Base-by-base conservation (phyloP, 1,284 basidiomycete genomes). In the Malassezia nana region DNA sequence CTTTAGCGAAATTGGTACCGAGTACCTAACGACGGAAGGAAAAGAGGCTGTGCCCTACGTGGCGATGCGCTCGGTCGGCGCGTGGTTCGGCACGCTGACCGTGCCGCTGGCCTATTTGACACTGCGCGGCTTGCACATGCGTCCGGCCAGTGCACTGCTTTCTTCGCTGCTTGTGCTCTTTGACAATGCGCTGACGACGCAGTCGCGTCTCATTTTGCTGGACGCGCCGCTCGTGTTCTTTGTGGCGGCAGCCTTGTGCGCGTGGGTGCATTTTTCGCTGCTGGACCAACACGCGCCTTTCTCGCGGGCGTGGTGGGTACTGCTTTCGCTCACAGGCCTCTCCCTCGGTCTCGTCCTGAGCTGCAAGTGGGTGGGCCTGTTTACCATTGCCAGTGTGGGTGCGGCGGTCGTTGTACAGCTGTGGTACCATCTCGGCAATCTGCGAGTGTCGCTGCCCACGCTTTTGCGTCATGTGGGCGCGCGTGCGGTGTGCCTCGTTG, bases 301-400 rank as follows among this genome's bases (percentile, higher is more conserved):
- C 75, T 85, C 86, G 0, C 77, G 81, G 6, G 75, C 78, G 2
- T 98, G 94, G 92, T 99, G 94, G 94, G 78, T 79, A 0, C 92
- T 89, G 83, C 83, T 98, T 20, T 76, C 81, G n/a, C 79, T 94
- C 35, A 87, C 88, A 0, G 94, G 94, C 31, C 78, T 90, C 16
- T 83, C 84, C 0, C 82, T 99, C 16, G 94, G 94, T 39, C 88
- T 89, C 1, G 89, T 94, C 33, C 82, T 86, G 40, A 87, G 84
- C 67, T 90, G 87, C 77, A 99, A 98, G 76, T 98, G 94, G 94
- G 92, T 98, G 48, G 94, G 94, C 6, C 79, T 99, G 29, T 96
- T 99, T 77, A 98, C 91, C n/a, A 89, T 98, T 64, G 89, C 91
- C 6, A 92, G 91, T 4, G 78, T 98, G 51, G 94, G 92, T 13